Evolutionary conservation across 169 alveolate species (phyloP).

Genomic region (Cryptosporidium ubiquitum): DNA sequence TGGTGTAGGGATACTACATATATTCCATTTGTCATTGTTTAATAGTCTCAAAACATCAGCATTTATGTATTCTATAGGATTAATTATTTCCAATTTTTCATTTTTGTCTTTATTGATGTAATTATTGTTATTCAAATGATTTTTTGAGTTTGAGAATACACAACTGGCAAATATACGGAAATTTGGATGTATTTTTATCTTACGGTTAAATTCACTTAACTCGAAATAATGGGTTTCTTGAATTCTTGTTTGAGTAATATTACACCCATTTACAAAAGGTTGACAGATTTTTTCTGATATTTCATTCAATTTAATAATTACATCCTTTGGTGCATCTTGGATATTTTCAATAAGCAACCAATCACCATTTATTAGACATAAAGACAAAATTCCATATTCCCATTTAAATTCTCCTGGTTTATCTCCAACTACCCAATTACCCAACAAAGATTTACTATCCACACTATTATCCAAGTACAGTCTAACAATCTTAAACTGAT

Average conservation of each 20-base stretch:
- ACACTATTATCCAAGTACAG: slow-evolving; percentile 84
- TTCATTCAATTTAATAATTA: slow-evolving; percentile 78
- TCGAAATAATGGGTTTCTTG: slow-evolving; percentile 16
- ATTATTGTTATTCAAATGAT: slow-evolving; percentile 20
- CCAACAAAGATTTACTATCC: slow-evolving; percentile 83
- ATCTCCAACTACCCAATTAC: slow-evolving; percentile 84
- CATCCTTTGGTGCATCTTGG: slow-evolving; percentile 80
- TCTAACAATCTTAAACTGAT: slow-evolving; percentile 62
- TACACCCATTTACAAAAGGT: slow-evolving; percentile 77
- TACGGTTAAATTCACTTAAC: slow-evolving; percentile 24
- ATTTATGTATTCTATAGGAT: neutral
- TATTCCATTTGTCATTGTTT: slow-evolving; percentile 16
- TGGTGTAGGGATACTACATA: slow-evolving; percentile 19
- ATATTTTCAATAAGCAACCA: slow-evolving; percentile 86
- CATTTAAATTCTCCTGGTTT: slow-evolving; percentile 83
- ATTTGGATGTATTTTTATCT: slow-evolving; percentile 31
- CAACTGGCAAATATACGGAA: slow-evolving; percentile 36
- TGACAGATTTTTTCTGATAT: slow-evolving; percentile 80
- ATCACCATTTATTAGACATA: slow-evolving; percentile 82
- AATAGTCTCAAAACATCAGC: neutral
- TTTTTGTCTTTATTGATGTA: slow-evolving; percentile 30
- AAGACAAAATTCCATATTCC: slow-evolving; percentile 83
- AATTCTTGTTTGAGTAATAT: slow-evolving; percentile 76
- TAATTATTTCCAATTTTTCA: neutral
- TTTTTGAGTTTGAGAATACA: neutral